phyloP scores from a whole-genome alignment of 352 stramenopile genomes.

The Phytopythium mirpurense region DNA sequence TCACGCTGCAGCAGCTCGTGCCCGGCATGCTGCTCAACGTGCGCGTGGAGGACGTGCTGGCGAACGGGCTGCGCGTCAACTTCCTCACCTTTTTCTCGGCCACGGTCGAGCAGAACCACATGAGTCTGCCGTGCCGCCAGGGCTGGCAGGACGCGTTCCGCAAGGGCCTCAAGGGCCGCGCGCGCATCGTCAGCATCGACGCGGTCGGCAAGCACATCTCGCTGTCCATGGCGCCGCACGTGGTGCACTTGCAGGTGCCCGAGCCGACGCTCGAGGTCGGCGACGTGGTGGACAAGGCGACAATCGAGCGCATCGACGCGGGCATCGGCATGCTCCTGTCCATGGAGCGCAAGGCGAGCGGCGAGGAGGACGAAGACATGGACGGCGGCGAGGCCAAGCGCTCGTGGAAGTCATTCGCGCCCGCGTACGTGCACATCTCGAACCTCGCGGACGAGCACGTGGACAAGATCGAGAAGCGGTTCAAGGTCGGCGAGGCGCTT shows the following conservation, averaged over 20 bases:
- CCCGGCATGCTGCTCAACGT: constrained; percentile 93
- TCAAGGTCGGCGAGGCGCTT: constrained; percentile 49
- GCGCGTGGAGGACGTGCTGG: constrained; percentile 86
- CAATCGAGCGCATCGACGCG: constrained; percentile 78
- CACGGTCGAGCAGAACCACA: constrained; percentile 88
- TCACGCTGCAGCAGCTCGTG: constrained; percentile 85
- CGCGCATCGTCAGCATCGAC: constrained; percentile 84
- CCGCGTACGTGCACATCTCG: constrained; percentile 88
- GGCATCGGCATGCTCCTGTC: constrained; percentile 87
- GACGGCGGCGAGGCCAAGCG: constrained; percentile 30
- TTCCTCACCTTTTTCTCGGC: constrained; percentile 88
- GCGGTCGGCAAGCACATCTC: constrained; percentile 63
- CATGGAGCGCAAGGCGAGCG: constrained; percentile 28
- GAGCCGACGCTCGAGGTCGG: constrained; percentile 53
- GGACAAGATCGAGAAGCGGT: constrained; percentile 88
- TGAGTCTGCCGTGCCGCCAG: constrained; percentile 74
- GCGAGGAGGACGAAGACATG: constrained; percentile 47
- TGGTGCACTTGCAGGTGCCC: constrained; percentile 73
- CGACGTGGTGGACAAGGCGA: constrained; percentile 63
- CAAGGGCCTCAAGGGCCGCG: constrained; percentile 80
- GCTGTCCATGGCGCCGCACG: constrained; percentile 84
- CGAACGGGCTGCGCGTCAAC: constrained; percentile 82
- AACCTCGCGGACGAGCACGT: constrained; percentile 75
- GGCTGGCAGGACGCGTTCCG: constrained; percentile 75
- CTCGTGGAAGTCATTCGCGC: constrained; percentile 76